Evolutionary conservation across 495 filamentous ascomycete genomes (phyloP).

Genomic region (Penicillium canariense): DNA sequence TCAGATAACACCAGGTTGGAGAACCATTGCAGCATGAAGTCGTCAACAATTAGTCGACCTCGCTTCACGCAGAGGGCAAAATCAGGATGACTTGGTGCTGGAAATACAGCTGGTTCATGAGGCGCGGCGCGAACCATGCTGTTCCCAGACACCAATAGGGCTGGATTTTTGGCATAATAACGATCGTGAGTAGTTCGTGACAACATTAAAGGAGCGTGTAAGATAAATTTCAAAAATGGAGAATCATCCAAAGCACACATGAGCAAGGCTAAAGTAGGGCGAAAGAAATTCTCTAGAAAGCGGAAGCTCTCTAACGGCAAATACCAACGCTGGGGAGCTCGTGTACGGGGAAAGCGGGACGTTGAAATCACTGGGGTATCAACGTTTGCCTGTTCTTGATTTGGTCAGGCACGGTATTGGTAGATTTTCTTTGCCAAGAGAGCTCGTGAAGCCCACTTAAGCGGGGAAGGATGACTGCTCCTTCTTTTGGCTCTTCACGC

Average conservation of each 20-base stretch:
- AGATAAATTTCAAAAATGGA: conserved; percentile 2
- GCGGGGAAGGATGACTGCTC: conserved; percentile 21
- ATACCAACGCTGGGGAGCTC: conserved; percentile 9
- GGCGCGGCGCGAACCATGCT: not conserved
- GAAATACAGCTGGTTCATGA: not conserved
- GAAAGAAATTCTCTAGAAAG: conserved; percentile 6
- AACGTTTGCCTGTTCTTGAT: not conserved
- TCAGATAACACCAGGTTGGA: conserved; percentile 9
- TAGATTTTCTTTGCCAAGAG: not conserved
- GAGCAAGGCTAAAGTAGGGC: conserved; percentile 7
- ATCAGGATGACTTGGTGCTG: not conserved
- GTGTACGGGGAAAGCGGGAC: conserved; percentile 7
- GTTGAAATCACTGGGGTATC: conserved; percentile 1
- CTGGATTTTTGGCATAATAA: conserved; percentile 11
- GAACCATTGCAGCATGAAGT: conserved; percentile 14
- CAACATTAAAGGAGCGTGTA: conserved; percentile 23
- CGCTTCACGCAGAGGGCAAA: not conserved
- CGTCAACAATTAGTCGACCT: conserved; percentile 17
- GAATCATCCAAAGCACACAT: not conserved
- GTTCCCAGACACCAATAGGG: not conserved
- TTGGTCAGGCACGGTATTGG: not conserved
- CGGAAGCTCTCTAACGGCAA: conserved; percentile 7
- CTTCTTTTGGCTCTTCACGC: conserved; percentile 39
- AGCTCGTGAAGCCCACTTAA: conserved; percentile 16
- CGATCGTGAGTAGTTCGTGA: conserved; percentile 29